Percentiles rank a stretch among this genome's conserved stretches.
phyloP scores from a whole-genome alignment of 257 asterid genomes.

The Leptodermis oblonga region DNA sequence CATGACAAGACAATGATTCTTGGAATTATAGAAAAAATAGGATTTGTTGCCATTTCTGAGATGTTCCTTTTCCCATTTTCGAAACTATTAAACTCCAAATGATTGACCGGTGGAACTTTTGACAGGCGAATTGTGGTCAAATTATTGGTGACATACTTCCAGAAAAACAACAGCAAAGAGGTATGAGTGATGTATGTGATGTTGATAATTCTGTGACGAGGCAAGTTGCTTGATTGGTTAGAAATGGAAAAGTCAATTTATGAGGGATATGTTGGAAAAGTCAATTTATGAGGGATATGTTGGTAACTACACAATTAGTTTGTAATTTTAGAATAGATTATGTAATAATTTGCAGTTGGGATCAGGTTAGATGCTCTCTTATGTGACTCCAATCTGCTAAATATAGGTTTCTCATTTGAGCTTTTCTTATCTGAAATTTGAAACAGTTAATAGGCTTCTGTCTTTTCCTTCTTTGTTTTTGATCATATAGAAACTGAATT shows the following conservation, averaged over 20 bases:
- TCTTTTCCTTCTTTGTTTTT: neutral
- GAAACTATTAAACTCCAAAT: neutral
- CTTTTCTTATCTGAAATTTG: neutral
- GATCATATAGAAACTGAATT: neutral
- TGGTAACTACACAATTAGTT: neutral
- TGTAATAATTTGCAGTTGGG: neutral
- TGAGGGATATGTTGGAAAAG: neutral
- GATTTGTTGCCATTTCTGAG: neutral
- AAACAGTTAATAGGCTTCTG: neutral
- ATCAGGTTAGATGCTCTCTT: neutral
- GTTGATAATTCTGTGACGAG: neutral
- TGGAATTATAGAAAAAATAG: neutral
- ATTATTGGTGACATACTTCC: conserved; percentile 89
- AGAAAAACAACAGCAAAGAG: conserved; percentile 98
- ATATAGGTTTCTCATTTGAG: neutral
- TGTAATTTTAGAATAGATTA: neutral
- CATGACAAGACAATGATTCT: neutral
- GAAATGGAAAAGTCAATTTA: neutral
- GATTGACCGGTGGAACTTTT: conserved; percentile 12
- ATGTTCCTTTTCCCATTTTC: neutral
- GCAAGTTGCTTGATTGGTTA: neutral
- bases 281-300: neutral
- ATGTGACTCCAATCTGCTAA: neutral
- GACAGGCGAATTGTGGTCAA: conserved; percentile 98
- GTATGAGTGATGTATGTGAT: conserved; percentile 31